A percentile compares a stretch with the other conserved stretches of the same genome.
Conservation (phyloP, 2,329 filamentous ascomycete genomes). For the Tolypocladium pustulatum region DNA sequence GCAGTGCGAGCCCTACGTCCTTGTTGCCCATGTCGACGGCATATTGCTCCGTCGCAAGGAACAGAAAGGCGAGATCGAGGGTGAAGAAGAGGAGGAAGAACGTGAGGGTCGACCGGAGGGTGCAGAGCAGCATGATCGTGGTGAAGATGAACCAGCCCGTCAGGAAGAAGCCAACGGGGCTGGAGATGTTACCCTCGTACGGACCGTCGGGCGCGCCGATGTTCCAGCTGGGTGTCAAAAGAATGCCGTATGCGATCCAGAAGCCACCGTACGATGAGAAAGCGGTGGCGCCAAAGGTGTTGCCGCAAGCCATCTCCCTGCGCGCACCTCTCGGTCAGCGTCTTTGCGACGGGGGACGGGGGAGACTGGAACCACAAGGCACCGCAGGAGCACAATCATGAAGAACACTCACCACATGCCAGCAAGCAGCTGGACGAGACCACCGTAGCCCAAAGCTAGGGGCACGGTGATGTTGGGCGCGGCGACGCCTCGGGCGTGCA, state of each 20-base stretch:
- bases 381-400: neutral
- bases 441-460: conserved; percentile 64
- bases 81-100: conserved; percentile 71
- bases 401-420: conserved; percentile 69
- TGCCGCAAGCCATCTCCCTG: conserved; percentile 80
- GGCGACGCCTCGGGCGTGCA: conserved; percentile 49
- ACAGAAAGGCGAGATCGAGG: conserved; percentile 65
- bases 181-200: conserved; percentile 34
- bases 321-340: conserved; percentile 2
- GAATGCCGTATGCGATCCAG: conserved; percentile 67
- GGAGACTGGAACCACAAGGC: neutral
- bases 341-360: no score
- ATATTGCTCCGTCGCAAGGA: conserved; percentile 56
- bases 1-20: conserved; percentile 35
- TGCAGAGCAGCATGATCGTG: conserved; percentile 61
- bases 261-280: conserved; percentile 76
- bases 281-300: conserved; percentile 77
- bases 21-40: conserved; percentile 40
- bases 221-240: conserved; percentile 58
- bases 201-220: conserved; percentile 36
- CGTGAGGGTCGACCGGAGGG: conserved; percentile 64
- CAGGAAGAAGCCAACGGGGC: conserved; percentile 64
- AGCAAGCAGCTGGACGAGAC: conserved; percentile 66
- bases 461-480: conserved; percentile 57
- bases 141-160: conserved; percentile 82